A percentile compares a stretch with the other conserved stretches of the same genome.
These are phyloP conservation scores for Talaromyces piceae DNA, from an alignment of 2,329 filamentous ascomycete genomes.

Conservation along the genomic window DNA sequence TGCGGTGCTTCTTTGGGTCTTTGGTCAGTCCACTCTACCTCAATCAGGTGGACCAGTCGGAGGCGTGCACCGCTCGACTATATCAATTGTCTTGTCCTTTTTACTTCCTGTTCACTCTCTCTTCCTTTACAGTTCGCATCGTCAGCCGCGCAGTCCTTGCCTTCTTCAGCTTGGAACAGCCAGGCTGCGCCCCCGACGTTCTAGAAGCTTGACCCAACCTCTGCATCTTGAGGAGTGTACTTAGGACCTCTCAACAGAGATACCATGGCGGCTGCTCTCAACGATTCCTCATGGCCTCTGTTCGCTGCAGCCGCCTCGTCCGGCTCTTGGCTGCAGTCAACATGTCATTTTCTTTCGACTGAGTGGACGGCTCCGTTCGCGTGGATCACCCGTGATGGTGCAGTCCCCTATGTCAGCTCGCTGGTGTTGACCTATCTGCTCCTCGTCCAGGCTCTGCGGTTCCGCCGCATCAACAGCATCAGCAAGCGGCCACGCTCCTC, in stretches of 20 bases:
- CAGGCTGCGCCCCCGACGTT: too few species aligned
- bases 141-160: too few species aligned
- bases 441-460: constrained; percentile 23
- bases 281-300: background rate
- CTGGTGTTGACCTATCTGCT: constrained; percentile 1
- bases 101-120: too few species aligned
- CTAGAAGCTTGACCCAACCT: too few species aligned
- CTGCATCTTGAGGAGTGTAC: background rate
- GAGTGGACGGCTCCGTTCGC: background rate
- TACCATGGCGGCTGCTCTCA: background rate
- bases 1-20: too few species aligned
- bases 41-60: too few species aligned
- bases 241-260: background rate
- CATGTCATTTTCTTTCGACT: background rate
- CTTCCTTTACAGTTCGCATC: too few species aligned
- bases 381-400: background rate
- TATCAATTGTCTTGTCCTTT: too few species aligned
- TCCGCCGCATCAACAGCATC: constrained; percentile 28
- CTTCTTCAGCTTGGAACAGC: too few species aligned
- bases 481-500: constrained; percentile 36
- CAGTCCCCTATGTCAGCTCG: background rate
- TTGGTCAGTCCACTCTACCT: too few species aligned
- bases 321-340: background rate
- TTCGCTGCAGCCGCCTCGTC: background rate
- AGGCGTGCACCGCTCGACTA: too few species aligned